Conservation (phyloP, 2,329 filamentous ascomycete genomes). For the Fusarium udum region DNA sequence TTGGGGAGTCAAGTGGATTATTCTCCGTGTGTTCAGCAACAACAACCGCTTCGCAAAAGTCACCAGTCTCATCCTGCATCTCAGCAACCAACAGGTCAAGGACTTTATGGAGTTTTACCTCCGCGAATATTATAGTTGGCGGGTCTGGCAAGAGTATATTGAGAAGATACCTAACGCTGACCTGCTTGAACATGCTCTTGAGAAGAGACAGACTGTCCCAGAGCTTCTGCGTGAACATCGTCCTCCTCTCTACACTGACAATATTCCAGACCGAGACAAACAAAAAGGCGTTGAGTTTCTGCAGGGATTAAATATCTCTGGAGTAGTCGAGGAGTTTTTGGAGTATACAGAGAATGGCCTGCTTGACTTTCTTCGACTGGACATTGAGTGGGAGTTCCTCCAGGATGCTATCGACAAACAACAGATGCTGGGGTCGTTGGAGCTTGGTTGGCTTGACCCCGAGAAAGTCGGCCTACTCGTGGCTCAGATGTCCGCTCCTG, state of each 20-base stretch:
- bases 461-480: background rate
- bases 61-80: slow-evolving; percentile 24
- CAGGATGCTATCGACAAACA: slow-evolving; percentile 33
- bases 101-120: slow-evolving; percentile 39
- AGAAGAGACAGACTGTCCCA: slow-evolving; percentile 7
- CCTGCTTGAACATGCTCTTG: slow-evolving; percentile 8
- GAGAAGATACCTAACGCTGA: slow-evolving; percentile 17
- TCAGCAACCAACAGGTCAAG: slow-evolving; percentile 34
- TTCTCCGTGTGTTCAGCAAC: slow-evolving; percentile 36
- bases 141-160: slow-evolving; percentile 27
- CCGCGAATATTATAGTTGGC: slow-evolving; percentile 30
- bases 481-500: background rate
- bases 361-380: slow-evolving; percentile 39
- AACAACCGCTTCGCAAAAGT: slow-evolving; percentile 35
- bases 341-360: slow-evolving; percentile 14
- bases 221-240: slow-evolving; percentile 29
- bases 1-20: slow-evolving; percentile 41
- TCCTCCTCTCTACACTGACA: slow-evolving; percentile 40
- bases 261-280: slow-evolving; percentile 24
- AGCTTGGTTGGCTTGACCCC: slow-evolving; percentile 27
- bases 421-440: slow-evolving; percentile 5
- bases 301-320: background rate
- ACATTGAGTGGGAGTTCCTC: slow-evolving; percentile 39
- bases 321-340: slow-evolving; percentile 13
- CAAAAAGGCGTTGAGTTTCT: slow-evolving; percentile 34